Conservation (phyloP, 2,329 filamentous ascomycete species). For the Berkeleyomyces rouxiae region DNA sequence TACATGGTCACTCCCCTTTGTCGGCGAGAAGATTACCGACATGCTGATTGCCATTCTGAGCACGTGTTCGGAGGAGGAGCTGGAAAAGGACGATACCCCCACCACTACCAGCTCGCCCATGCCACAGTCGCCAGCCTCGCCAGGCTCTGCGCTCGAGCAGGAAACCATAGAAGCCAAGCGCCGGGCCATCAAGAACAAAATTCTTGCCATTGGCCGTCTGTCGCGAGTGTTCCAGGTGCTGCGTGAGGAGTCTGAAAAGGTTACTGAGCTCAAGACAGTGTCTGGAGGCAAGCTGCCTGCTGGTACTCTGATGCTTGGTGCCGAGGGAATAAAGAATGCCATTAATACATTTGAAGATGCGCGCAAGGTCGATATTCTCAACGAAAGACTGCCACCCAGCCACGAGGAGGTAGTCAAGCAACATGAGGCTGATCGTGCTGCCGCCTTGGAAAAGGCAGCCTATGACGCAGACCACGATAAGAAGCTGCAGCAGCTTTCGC, state of each 20-base stretch:
- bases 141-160: constrained; percentile 19
- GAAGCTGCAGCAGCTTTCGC: constrained; percentile 68
- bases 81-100: constrained; percentile 66
- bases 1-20: constrained; percentile 98
- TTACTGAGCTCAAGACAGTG: constrained; percentile 95
- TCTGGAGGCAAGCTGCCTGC: constrained; percentile 82
- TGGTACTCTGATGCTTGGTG: constrained; percentile 92
- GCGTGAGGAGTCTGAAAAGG: constrained; percentile 89
- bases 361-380: constrained; percentile 89
- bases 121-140: constrained; percentile 50
- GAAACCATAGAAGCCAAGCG: constrained; percentile 89
- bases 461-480: constrained; percentile 85
- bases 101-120: constrained; percentile 36
- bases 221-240: constrained; percentile 97
- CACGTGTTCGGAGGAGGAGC: constrained; percentile 96
- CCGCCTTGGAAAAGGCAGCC: constrained; percentile 71
- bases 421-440: constrained; percentile 62
- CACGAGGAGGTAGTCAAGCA: constrained; percentile 80
- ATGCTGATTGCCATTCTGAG: constrained; percentile 98
- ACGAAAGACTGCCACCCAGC: constrained; percentile 81
- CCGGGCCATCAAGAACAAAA: constrained; percentile 98
- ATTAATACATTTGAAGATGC: constrained; percentile 96
- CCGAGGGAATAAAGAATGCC: constrained; percentile 95
- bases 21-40: constrained; percentile 97
- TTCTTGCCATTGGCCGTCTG: constrained; percentile 86